Percentiles rank a stretch among this genome's conserved stretches.
Evolutionary conservation across 1,139 yeast species (phyloP).

Genomic region (Suzukiozyma palmioleophila): DNA sequence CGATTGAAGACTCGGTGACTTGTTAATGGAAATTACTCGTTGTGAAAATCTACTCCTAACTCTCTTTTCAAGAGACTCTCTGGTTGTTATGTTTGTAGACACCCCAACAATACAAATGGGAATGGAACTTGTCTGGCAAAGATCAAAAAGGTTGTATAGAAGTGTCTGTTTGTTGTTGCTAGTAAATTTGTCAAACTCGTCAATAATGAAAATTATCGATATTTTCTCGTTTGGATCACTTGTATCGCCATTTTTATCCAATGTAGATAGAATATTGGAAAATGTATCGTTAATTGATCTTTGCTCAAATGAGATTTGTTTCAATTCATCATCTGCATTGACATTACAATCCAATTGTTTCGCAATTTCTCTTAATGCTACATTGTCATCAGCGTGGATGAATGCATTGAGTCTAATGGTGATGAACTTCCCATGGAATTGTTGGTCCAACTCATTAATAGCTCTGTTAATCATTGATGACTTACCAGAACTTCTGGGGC

Average conservation of each 20-base stretch:
- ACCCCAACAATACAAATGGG: conserved; percentile 84
- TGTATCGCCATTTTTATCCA: conserved; percentile 19
- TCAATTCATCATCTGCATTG: conserved; percentile 11
- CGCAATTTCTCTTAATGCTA: conserved; percentile 83
- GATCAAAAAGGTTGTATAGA: conserved; percentile 80
- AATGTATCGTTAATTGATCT: conserved; percentile 40
- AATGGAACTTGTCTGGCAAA: conserved; percentile 67
- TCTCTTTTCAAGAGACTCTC: conserved; percentile 84
- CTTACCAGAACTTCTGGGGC: conserved; percentile 80
- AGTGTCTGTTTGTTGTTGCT: conserved; percentile 72
- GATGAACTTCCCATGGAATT: conserved; percentile 48
- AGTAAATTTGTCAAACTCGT: conserved; percentile 80
- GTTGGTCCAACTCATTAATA: conserved; percentile 37
- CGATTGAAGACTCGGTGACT: conserved; percentile 40
- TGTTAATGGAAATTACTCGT: conserved; percentile 58
- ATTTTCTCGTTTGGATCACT: conserved; percentile 17
- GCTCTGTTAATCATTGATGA: conserved; percentile 60
- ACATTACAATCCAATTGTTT: conserved; percentile 63
- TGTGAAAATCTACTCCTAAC: conserved; percentile 90
- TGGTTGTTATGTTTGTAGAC: conserved; percentile 67
- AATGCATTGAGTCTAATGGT: conserved; percentile 64
- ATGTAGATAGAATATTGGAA: conserved; percentile 31
- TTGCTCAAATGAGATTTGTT: conserved; percentile 42
- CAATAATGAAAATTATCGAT: conserved; percentile 73
- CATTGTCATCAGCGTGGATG: conserved; percentile 68